Conservation (phyloP, 345 rosid genomes). For the Eucalyptus sp. region DNA sequence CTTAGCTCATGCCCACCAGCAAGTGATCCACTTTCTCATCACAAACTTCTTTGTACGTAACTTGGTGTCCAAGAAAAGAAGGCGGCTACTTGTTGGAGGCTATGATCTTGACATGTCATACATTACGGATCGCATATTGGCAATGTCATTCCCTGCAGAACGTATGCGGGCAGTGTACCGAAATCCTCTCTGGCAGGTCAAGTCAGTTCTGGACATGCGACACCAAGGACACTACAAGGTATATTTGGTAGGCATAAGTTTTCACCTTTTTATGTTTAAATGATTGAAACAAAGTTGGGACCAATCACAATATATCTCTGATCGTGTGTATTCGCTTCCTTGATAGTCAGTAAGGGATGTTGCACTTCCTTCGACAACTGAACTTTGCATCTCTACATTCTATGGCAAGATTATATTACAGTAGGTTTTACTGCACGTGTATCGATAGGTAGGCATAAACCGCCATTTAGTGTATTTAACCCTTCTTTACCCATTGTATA, state of each 20-base stretch:
- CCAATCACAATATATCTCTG: background rate
- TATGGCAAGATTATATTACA: background rate
- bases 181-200: constrained; percentile 97
- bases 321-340: background rate
- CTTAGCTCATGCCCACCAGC: constrained; percentile 11
- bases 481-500: background rate
- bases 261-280: background rate
- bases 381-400: background rate
- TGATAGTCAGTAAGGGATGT: background rate
- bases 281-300: background rate
- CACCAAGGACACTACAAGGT: constrained; percentile 83
- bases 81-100: constrained; percentile 71
- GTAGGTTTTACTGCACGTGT: background rate
- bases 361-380: background rate
- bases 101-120: constrained; percentile 97
- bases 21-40: constrained; percentile 34
- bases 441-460: background rate
- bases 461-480: background rate
- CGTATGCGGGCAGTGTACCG: constrained; percentile 80
- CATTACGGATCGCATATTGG: constrained; percentile 57
- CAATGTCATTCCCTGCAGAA: constrained; percentile 93
- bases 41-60: constrained; percentile 52
- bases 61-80: constrained; percentile 79
- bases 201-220: constrained; percentile 80
- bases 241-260: background rate